Evolutionary conservation across 2,329 filamentous ascomycete species (phyloP).

Genomic region (Trichoderma cornu-damae): DNA sequence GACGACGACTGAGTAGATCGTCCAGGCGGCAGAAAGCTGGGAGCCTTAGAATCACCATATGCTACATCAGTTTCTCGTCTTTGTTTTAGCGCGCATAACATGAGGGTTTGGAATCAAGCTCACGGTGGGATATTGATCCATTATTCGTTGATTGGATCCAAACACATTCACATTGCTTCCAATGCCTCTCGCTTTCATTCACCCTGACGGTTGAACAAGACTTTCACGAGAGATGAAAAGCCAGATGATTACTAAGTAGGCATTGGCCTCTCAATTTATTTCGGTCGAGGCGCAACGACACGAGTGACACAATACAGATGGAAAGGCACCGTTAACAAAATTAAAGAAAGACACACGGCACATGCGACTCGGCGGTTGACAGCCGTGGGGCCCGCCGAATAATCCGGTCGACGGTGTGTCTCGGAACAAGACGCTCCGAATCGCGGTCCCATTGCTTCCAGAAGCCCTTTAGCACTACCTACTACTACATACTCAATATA

Average conservation of each 20-base stretch:
- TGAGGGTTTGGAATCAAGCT: background rate
- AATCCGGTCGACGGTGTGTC: background rate
- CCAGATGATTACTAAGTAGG: slow-evolving; percentile 5
- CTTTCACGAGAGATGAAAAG: background rate
- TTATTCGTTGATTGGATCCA: background rate
- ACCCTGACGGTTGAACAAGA: background rate
- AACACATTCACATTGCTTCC: slow-evolving; percentile 1
- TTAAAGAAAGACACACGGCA: too few relatives aligned
- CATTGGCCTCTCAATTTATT: background rate
- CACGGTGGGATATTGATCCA: slow-evolving; percentile 19
- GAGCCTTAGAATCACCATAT: slow-evolving; percentile 31
- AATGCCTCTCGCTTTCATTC: background rate
- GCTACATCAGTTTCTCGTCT: background rate
- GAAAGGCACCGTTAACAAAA: too few relatives aligned
- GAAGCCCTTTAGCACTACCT: background rate
- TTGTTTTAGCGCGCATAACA: background rate
- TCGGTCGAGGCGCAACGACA: too few relatives aligned
- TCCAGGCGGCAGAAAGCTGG: slow-evolving; percentile 37
- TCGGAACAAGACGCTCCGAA: background rate
- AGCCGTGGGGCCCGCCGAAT: background rate
- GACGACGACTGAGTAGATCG: slow-evolving; percentile 31
- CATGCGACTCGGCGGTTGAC: too few relatives aligned
- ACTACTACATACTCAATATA: too few relatives aligned
- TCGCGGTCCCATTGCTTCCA: too few relatives aligned
- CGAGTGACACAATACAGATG: too few relatives aligned